Evolutionary conservation across 495 filamentous ascomycete species (phyloP).

Genomic region (Penicillium coprophilum): DNA sequence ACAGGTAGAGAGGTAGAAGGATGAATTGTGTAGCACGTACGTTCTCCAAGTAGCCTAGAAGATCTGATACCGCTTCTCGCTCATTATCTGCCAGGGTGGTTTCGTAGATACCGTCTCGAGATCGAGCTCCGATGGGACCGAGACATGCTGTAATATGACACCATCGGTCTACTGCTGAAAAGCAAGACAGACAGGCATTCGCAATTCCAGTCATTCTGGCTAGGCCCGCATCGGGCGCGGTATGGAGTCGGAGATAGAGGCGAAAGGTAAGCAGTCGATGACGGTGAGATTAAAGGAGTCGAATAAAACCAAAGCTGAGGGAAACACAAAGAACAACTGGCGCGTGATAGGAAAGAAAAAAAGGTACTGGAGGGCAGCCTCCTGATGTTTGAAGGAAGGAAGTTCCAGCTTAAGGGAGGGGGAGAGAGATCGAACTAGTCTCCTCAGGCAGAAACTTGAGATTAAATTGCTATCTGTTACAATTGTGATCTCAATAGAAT

Average conservation of each 20-base stretch:
- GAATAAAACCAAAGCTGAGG: conserved; percentile 3
- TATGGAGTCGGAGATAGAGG: not conserved
- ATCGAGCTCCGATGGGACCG: conserved; percentile 62
- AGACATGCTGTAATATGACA: conserved; percentile 50
- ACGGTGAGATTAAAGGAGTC: not conserved
- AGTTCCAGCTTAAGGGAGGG: conserved; percentile 6
- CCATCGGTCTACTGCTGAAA: conserved; percentile 48
- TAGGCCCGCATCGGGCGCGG: conserved; percentile 34
- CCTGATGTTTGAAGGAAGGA: conserved; percentile 8
- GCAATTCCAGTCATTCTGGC: conserved; percentile 45
- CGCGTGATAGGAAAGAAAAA: conserved; percentile 4
- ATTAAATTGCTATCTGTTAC: not conserved
- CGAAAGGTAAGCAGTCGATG: not conserved
- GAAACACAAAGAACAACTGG: conserved; percentile 4
- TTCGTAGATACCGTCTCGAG: conserved; percentile 92
- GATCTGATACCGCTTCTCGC: conserved; percentile 93
- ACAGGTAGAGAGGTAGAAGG: not conserved
- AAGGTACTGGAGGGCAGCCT: conserved; percentile 7
- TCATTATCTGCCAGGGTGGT: conserved; percentile 94
- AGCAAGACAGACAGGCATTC: conserved; percentile 45
- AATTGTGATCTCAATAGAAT: not conserved
- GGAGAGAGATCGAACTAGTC: conserved; percentile 3
- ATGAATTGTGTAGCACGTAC: conserved; percentile 50
- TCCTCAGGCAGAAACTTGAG: conserved; percentile 11
- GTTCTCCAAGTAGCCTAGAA: conserved; percentile 94